A percentile compares a stretch with the other conserved stretches of the same genome.
Evolutionary conservation across 768 basidiomycete genomes (phyloP).

Genomic region (Hericium alpestre): DNA sequence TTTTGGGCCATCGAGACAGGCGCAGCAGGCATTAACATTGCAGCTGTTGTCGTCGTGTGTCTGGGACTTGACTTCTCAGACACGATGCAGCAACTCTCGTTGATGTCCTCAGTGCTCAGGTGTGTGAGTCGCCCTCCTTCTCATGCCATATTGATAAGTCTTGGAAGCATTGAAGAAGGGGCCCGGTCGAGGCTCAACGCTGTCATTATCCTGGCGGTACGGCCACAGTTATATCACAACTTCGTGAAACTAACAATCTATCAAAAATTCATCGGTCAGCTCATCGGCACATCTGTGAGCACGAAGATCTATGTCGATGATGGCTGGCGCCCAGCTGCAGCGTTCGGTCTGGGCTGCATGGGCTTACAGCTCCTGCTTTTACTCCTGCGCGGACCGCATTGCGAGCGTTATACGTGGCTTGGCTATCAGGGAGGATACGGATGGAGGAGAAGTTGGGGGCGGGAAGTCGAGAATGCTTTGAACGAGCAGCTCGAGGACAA

Average conservation of each 20-base stretch:
- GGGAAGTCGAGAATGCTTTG: no score
- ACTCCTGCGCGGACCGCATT: slow-evolving; percentile 21
- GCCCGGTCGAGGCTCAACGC: slow-evolving; percentile 7
- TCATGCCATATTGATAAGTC: not conserved
- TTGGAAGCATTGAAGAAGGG: not conserved
- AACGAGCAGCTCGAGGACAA: no score
- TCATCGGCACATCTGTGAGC: slow-evolving; percentile 27
- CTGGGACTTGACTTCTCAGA: slow-evolving; percentile 24
- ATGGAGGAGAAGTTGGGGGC: no score
- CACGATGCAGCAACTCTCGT: slow-evolving; percentile 26
- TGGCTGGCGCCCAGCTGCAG: slow-evolving; percentile 22
- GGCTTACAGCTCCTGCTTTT: slow-evolving; percentile 19
- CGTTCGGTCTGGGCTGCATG: slow-evolving; percentile 19
- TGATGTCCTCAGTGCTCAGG: slow-evolving; percentile 5
- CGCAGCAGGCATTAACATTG: slow-evolving; percentile 23
- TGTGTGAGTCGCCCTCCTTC: not conserved
- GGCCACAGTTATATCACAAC: not conserved
- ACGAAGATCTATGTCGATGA: slow-evolving; percentile 24
- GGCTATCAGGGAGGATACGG: slow-evolving; percentile 4
- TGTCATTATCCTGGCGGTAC: slow-evolving; percentile 5
- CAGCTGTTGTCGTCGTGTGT: slow-evolving; percentile 24
- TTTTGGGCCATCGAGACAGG: slow-evolving; percentile 20
- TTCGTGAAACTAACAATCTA: not conserved
- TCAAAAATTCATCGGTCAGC: slow-evolving; percentile 22
- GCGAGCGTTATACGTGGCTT: slow-evolving; percentile 8